Percentiles rank a stretch among this genome's conserved stretches.
Evolutionary conservation across 768 basidiomycete genomes (phyloP).

Genomic region (Boletus rex-veris): DNA sequence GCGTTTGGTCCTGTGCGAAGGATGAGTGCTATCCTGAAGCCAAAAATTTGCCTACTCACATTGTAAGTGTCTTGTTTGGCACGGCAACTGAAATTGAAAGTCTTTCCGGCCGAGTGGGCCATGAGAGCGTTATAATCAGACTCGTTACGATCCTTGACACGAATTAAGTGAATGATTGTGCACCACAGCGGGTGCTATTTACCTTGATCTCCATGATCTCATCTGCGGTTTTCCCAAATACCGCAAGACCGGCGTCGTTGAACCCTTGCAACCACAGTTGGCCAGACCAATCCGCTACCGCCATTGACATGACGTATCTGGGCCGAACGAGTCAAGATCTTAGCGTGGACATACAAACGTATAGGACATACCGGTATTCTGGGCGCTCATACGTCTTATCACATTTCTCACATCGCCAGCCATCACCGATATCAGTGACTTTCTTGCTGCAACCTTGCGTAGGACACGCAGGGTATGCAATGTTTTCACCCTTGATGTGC

Average conservation of each 20-base stretch:
- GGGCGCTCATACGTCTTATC: conserved; percentile 66
- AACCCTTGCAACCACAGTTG: conserved; percentile 94
- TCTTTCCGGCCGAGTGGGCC: conserved; percentile 60
- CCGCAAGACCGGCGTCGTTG: conserved; percentile 78
- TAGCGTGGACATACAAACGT: neutral
- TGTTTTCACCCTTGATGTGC: conserved; percentile 79
- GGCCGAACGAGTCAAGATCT: neutral
- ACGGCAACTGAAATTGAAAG: conserved; percentile 79
- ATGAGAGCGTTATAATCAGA: conserved; percentile 55
- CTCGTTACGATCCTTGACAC: conserved; percentile 55
- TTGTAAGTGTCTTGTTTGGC: conserved; percentile 87
- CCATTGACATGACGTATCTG: conserved; percentile 81
- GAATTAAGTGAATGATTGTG: neutral
- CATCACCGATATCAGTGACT: conserved; percentile 60
- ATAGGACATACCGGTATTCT: conserved; percentile 65
- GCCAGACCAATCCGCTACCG: conserved; percentile 84
- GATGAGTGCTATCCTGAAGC: neutral
- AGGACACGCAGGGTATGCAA: conserved; percentile 89
- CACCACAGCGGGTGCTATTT: neutral
- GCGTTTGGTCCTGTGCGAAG: conserved; percentile 61
- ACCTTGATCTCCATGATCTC: conserved; percentile 76
- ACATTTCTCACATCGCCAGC: conserved; percentile 96
- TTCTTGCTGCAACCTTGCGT: conserved; percentile 85
- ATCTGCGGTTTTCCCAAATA: conserved; percentile 79
- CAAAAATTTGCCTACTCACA: conserved; percentile 41